Evolutionary conservation across 495 filamentous ascomycete species (phyloP), one percentile per base, ranked within the genome.

Genomic region (Talaromyces liani): DNA sequence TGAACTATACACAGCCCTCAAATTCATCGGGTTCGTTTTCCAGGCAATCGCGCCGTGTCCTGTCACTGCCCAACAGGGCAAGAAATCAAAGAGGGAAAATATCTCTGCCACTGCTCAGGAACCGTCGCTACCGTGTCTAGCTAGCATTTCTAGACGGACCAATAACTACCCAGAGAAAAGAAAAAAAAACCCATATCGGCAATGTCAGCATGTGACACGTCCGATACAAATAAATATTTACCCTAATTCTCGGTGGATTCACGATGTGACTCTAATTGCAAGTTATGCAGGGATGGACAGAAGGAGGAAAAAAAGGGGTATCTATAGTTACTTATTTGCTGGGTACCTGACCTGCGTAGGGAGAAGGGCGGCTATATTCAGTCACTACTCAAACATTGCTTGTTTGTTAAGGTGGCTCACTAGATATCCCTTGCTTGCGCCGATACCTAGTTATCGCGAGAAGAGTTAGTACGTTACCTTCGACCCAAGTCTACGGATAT

Each of bases 321-420:
- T 24, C 22, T 56, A 14, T 56, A 56, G n/a, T 56, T 25, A 56
- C 22, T 22, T 56, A 9, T 56, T 5, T 5, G 53, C 53, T 56
- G 10, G 7, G 27, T 22, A 27, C 6, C 10, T 56, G 2, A 29
- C 16, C 22, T 14, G 27, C 22, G 22, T 27, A 31, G 22, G 53
- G 27, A 29, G 53, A 56, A 56, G n/a, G n/a, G 27, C 4, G 25
- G 9, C 45, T 49, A 20, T 2, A 49, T 49, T 49, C n/a, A 49
- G 45, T 49, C 18, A 20, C n/a, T 49, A 49, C 45, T 56, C 53
- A 27, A 56, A 56, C 53, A 56, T 56, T 29, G 53, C 53, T 29
- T n/a, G 53, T 56, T 56, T 56, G 53, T 56, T 24, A 49, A 49
- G 45, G 53, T 25, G 20, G 47, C n/a, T 18, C 47, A 51, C 14